phyloP scores from a whole-genome alignment of 176 grass and related monocot species.

The Aegilops longissima region DNA sequence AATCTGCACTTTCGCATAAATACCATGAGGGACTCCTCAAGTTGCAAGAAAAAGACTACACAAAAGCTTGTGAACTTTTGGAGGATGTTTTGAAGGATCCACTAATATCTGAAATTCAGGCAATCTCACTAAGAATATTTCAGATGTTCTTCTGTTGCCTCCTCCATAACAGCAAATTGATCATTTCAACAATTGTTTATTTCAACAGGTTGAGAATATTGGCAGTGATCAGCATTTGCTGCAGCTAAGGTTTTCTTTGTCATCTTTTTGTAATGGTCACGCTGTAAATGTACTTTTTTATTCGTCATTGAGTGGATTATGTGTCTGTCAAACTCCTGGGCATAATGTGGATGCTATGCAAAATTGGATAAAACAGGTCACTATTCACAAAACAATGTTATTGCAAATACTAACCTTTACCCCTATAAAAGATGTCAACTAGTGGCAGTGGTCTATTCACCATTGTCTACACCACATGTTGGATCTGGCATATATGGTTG shows the following conservation, averaged over 20 bases:
- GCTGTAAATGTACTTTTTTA: background rate
- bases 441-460: background rate
- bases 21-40: slow-evolving; percentile 91
- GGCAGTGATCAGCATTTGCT: slow-evolving; percentile 80
- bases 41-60: slow-evolving; percentile 76
- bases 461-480: background rate
- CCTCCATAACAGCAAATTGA: slow-evolving; percentile 11
- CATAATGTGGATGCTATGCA: background rate
- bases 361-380: slow-evolving; percentile 7
- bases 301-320: slow-evolving; percentile 2
- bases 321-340: background rate
- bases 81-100: slow-evolving; percentile 89
- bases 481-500: background rate
- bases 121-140: slow-evolving; percentile 32
- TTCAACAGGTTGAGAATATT: slow-evolving; percentile 60
- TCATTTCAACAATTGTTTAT: background rate
- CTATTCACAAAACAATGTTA: background rate
- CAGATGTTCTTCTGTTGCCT: slow-evolving; percentile 6
- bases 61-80: slow-evolving; percentile 73
- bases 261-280: slow-evolving; percentile 20
- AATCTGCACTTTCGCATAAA: slow-evolving; percentile 89
- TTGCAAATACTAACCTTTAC: background rate
- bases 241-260: slow-evolving; percentile 72
- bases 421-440: slow-evolving; percentile 9
- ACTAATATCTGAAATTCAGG: slow-evolving; percentile 67